Conservation (phyloP, 2,329 filamentous ascomycete genomes). For the Microsporum audouinii region DNA sequence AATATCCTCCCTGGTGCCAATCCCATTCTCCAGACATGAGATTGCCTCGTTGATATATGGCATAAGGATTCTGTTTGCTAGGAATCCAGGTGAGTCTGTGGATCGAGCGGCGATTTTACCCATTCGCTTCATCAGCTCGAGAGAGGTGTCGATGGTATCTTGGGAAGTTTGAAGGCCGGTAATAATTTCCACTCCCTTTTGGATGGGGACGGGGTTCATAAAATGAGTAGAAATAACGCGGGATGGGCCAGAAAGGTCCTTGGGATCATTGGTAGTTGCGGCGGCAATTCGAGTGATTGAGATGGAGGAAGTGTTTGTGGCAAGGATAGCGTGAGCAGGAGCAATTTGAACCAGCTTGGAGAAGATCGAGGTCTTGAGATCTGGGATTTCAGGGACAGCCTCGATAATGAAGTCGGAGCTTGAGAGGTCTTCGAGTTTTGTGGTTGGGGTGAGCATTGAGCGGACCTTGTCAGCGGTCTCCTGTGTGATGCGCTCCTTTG, state of each 20-base stretch:
- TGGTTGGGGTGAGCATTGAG: constrained; percentile 56
- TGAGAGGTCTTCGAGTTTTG: constrained; percentile 63
- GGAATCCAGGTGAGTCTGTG: constrained; percentile 82
- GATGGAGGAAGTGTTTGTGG: constrained; percentile 98
- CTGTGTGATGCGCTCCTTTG: constrained; percentile 74
- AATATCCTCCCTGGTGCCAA: constrained; percentile 82
- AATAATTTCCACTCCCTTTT: constrained; percentile 97
- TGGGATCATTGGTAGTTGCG: constrained; percentile 66
- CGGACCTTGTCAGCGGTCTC: constrained; percentile 65
- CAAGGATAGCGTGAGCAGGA: constrained; percentile 74
- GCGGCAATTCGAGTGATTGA: constrained; percentile 94
- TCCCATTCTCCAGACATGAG: constrained; percentile 86
- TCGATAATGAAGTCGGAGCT: constrained; percentile 96
- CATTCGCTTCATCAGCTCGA: constrained; percentile 82
- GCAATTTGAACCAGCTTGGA: constrained; percentile 68
- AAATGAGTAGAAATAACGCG: constrained; percentile 94
- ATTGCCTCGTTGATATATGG: constrained; percentile 98
- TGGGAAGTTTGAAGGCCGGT: constrained; percentile 81
- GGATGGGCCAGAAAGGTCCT: constrained; percentile 66
- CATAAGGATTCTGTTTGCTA: constrained; percentile 96
- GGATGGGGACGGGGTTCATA: constrained; percentile 96
- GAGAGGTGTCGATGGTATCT: constrained; percentile 66
- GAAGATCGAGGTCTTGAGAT: constrained; percentile 83
- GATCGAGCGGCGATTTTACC: constrained; percentile 83
- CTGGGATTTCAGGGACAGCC: constrained; percentile 83